A percentile compares a stretch with the other conserved stretches of the same genome.
Conservation (phyloP, 768 basidiomycete genomes). For the Holtermanniella nyarrowii region DNA sequence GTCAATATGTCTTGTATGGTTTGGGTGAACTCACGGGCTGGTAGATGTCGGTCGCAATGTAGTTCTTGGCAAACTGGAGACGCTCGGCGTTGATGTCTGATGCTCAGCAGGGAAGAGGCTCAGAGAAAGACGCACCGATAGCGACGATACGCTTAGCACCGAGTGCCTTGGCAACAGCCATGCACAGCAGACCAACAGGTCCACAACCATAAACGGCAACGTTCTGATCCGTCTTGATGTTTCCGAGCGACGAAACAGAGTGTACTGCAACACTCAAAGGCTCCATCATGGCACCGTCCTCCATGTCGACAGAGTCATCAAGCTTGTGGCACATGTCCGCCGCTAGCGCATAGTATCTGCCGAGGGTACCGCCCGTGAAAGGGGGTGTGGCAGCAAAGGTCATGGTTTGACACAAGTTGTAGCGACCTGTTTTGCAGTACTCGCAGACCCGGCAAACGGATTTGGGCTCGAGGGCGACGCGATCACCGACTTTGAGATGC, state of each 20-base stretch:
- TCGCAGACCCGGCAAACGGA: constrained; percentile 70
- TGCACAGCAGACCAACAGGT: constrained; percentile 72
- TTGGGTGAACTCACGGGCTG: constrained; percentile 23
- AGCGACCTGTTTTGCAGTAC: constrained; percentile 69
- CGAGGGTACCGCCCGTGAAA: constrained; percentile 70
- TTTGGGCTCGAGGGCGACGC: constrained; percentile 86
- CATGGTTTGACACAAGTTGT: constrained; percentile 78
- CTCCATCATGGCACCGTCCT: constrained; percentile 97
- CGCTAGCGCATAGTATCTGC: constrained; percentile 74
- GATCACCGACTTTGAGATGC: constrained; percentile 63
- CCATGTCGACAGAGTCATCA: constrained; percentile 71
- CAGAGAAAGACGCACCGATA: constrained; percentile 47
- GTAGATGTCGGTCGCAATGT: constrained; percentile 65
- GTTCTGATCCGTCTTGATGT: constrained; percentile 60
- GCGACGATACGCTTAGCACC: constrained; percentile 77
- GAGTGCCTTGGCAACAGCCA: constrained; percentile 91
- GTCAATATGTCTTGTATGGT: neutral
- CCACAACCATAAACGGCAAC: constrained; percentile 76
- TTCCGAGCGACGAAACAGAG: constrained; percentile 66
- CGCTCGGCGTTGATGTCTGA: constrained; percentile 48
- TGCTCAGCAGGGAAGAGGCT: constrained; percentile 44
- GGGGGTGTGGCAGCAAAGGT: constrained; percentile 89
- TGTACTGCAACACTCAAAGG: constrained; percentile 88
- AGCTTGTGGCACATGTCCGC: constrained; percentile 60
- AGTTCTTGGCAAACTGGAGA: constrained; percentile 73